Conservation (phyloP, 2,329 filamentous ascomycete species). For the Truncatella angustata region DNA sequence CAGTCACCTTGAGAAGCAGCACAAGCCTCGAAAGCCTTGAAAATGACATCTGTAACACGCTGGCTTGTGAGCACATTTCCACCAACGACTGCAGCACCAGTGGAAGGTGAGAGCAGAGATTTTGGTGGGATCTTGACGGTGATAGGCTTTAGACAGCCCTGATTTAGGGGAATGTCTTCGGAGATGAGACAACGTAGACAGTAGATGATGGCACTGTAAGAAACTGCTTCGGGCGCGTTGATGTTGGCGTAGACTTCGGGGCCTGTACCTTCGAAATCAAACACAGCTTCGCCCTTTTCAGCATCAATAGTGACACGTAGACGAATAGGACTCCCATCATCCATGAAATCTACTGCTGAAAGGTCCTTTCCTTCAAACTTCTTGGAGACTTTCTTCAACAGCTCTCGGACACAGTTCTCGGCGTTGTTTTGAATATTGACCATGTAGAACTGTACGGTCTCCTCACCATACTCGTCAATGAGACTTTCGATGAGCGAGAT, state of each 20-base stretch:
- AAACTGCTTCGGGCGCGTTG: slow-evolving; percentile 75
- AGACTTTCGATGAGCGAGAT: slow-evolving; percentile 70
- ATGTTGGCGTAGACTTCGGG: slow-evolving; percentile 73
- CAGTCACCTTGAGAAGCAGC: slow-evolving; percentile 73
- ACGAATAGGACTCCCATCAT: slow-evolving; percentile 71
- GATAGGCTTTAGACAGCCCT: slow-evolving; percentile 72
- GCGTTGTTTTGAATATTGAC: slow-evolving; percentile 72
- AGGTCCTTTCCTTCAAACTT: slow-evolving; percentile 67
- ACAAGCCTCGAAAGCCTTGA: slow-evolving; percentile 72
- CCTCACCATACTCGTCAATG: slow-evolving; percentile 71
- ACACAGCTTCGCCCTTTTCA: slow-evolving; percentile 69
- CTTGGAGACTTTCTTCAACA: slow-evolving; percentile 66
- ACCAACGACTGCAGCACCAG: slow-evolving; percentile 72
- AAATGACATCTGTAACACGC: slow-evolving; percentile 73
- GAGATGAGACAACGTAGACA: slow-evolving; percentile 72
- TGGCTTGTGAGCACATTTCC: slow-evolving; percentile 75
- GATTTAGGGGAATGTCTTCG: slow-evolving; percentile 75
- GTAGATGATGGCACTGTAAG: slow-evolving; percentile 77
- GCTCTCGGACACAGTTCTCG: slow-evolving; percentile 65
- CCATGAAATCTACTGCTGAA: slow-evolving; percentile 72
- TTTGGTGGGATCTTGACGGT: slow-evolving; percentile 66
- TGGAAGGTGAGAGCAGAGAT: slow-evolving; percentile 68
- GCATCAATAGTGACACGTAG: slow-evolving; percentile 70
- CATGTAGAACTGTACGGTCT: slow-evolving; percentile 78
- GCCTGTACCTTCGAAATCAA: slow-evolving; percentile 73